Percentiles rank a stretch among this genome's conserved stretches.
Conservation (phyloP, 495 filamentous ascomycete genomes). For the Aspergillus incahuasiensis region DNA sequence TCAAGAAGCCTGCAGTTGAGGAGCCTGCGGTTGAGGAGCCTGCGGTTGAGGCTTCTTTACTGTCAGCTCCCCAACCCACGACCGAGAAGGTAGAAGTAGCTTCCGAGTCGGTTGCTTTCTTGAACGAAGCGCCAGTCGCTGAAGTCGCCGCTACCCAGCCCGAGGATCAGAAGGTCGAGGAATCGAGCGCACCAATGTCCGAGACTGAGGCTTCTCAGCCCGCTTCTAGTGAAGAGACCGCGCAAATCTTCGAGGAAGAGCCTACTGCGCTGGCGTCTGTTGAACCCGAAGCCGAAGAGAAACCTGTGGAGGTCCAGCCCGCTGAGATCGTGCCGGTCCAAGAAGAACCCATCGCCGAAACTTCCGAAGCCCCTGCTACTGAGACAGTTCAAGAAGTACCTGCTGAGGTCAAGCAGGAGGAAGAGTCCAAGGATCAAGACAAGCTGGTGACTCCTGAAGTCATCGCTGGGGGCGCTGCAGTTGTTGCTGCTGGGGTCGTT, state of each 20-base stretch:
- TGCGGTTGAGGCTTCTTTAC: conserved; percentile 10
- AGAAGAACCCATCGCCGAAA: background rate
- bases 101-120: background rate
- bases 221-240: conserved; percentile 10
- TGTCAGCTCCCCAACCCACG: background rate
- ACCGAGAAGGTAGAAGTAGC: conserved; percentile 4
- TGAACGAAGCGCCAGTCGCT: conserved; percentile 3
- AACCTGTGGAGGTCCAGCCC: conserved; percentile 6
- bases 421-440: conserved; percentile 17
- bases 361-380: background rate
- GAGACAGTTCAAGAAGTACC: conserved; percentile 18
- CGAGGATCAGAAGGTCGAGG: conserved; percentile 3
- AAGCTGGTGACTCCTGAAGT: conserved; percentile 20
- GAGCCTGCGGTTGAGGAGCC: conserved; percentile 4
- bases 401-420: conserved; percentile 12
- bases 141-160: conserved; percentile 1
- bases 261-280: conserved; percentile 3
- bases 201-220: conserved; percentile 1
- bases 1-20: background rate
- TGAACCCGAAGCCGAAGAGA: background rate
- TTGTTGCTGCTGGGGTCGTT: conserved; percentile 22
- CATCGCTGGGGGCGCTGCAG: conserved; percentile 27
- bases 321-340: background rate
- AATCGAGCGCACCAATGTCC: background rate
- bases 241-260: conserved; percentile 8